Percentiles rank a stretch among this genome's conserved stretches.
Conservation (phyloP, 768 basidiomycete genomes). For the Mrakia blollopis region DNA sequence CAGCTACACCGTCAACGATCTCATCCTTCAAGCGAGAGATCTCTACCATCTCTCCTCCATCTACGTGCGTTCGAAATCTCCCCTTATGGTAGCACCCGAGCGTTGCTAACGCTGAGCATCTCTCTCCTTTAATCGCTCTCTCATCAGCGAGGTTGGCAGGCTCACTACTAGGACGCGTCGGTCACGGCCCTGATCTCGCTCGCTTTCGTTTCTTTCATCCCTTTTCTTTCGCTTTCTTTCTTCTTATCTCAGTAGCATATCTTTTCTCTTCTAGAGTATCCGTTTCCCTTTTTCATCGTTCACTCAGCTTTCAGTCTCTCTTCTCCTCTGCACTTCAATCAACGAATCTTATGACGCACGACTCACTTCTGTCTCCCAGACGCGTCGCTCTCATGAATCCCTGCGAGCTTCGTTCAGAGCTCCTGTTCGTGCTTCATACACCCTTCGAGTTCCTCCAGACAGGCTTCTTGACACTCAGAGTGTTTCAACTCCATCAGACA, state of each 20-base stretch:
- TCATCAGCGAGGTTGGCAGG: background rate
- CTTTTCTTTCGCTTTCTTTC: background rate
- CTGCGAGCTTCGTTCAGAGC: no score
- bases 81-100: no score
- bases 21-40: conserved; percentile 84
- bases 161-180: background rate
- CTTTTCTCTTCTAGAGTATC: background rate
- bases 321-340: background rate
- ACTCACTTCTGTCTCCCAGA: no score
- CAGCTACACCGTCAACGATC: conserved; percentile 86
- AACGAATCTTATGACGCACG: background rate
- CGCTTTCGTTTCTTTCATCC: background rate
- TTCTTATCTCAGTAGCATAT: background rate
- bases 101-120: background rate
- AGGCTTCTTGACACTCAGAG: no score
- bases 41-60: background rate
- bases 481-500: no score
- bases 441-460: no score
- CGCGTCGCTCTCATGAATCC: no score
- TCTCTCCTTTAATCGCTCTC: background rate
- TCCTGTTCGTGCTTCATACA: no score
- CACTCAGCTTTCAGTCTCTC: background rate
- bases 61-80: background rate
- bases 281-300: no score
- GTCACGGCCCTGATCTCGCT: background rate